Evolutionary conservation across 768 basidiomycete species (phyloP), one percentile per base, ranked within the genome.

Genomic region (Pisolithus marmoratus): DNA sequence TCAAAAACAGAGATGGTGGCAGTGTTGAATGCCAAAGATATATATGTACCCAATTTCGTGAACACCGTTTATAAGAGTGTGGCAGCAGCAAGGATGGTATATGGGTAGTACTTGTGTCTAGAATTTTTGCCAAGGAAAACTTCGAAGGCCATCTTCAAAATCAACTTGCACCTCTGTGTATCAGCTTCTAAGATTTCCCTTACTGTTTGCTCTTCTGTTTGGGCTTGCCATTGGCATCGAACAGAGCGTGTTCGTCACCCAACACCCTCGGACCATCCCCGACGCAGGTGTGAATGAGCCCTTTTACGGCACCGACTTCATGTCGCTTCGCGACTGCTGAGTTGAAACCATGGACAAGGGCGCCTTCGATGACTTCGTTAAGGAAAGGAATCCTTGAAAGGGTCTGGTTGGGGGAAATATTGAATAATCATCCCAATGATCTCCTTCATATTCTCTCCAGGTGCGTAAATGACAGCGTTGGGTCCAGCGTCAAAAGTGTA

Each of bases 401-500:
- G 65, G 1, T 80, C 75, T n/a, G 73, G 69, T 58, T 90, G 89
- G 0, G 95, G 94, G 82, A 99, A 99, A 71, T 88, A 97, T 52
- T 77, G 72, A 50, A 84, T 70, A 58, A 98, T 77, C 57, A 93
- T 69, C 60, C 81, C 73, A 43, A 93, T 73, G 58, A 99, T 86
- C 68, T 85, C 81, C 57, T 78, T 79, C 62, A 96, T 73, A 70
- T 94, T 82, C 61, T 83, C 77, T 58, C 85, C 76, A 4, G 81
- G 79, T 0, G 93, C 81, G 71, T 98, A 99, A 63, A 99, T 92
- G 66, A 99, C 96, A 2, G 94, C 94, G 70, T 99, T 99, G 14
- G 96, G 96, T 29, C 96, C 96, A 0, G 96, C 96, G 62, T 99
- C 96, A 65, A 88, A 98, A n/a, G 96, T 99, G 71, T 99, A 99